Evolutionary conservation across 768 basidiomycete genomes (phyloP).

Genomic region (Lepiota brunneoincarnata): DNA sequence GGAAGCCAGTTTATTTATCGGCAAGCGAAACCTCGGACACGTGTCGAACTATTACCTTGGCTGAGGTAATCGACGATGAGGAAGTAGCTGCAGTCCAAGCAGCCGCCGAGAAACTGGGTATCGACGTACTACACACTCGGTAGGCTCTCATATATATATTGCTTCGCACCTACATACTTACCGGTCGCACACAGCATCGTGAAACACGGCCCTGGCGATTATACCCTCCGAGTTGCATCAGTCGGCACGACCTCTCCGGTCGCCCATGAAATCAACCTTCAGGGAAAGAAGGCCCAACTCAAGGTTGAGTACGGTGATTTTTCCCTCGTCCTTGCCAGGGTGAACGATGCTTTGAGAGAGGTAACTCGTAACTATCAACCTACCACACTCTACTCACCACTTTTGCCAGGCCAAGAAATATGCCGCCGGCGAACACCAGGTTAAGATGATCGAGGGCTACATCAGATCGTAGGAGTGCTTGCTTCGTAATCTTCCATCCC

Average conservation of each 20-base stretch:
- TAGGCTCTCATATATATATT: slow-evolving; percentile 23
- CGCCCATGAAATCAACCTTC: slow-evolving; percentile 44
- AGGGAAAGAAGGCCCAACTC: slow-evolving; percentile 45
- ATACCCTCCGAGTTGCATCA: slow-evolving; percentile 76
- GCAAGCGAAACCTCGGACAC: slow-evolving; percentile 76
- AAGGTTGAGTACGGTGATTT: slow-evolving; percentile 79
- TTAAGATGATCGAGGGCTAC: slow-evolving; percentile 73
- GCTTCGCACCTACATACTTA: neutral
- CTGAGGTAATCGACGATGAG: slow-evolving; percentile 62
- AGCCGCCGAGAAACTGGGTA: slow-evolving; percentile 69
- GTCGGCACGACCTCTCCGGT: slow-evolving; percentile 38
- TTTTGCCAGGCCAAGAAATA: slow-evolving; percentile 63
- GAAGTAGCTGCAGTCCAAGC: slow-evolving; percentile 77
- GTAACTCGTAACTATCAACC: slow-evolving; percentile 25
- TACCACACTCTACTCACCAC: neutral
- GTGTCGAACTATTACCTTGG: slow-evolving; percentile 86
- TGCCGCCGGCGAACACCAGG: slow-evolving; percentile 70
- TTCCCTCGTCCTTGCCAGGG: slow-evolving; percentile 50
- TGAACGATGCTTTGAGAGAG: slow-evolving; percentile 55
- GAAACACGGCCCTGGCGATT: slow-evolving; percentile 61
- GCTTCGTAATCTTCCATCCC: neutral
- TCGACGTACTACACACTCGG: slow-evolving; percentile 85
- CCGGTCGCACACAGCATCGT: slow-evolving; percentile 47
- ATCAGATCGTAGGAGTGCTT: slow-evolving; percentile 60
- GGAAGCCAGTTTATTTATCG: slow-evolving; percentile 68